Evolutionary conservation across 23 red algal genomes (phyloP), one percentile per base, ranked within the genome.

Genomic region (Rhodosorus marinus): DNA sequence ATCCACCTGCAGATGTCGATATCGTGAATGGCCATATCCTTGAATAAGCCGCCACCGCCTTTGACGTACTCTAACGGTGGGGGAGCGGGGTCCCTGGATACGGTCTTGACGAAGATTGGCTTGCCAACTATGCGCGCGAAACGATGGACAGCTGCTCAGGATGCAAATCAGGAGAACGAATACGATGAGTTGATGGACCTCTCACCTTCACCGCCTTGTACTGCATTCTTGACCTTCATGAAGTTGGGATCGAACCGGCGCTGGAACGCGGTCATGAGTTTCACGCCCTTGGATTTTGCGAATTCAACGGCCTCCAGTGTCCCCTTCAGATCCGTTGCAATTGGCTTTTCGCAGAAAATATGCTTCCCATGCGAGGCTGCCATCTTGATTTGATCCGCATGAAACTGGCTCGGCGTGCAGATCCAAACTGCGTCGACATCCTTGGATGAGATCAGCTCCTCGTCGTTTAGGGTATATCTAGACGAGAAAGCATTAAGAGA

Each of bases 1-100:
- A 81, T 69, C 51, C 83, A 94, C 24, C 87, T 52, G 11, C 77
- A 77, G 17, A 79, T 59, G 61, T 94, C 87, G 64, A 94, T 84
- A 64, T 94, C 87, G 61, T 94, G 87, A 59, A 81, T 94, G 52
- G 81, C 81, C 76, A 82, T 81, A 34, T 94, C 87, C 22, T 83
- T 74, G 40, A 69, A 69, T 33, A 82, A 66, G 24, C 87, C 87
- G 21, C 87, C 87, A 24, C 77, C 83, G 19, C 66, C 80, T 11
- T 68, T 57, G 5, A 94, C 35, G 62, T 94, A 94, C 24, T 94
- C 87, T 8, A 81, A 71, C 17, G 87, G 87, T 54, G 87, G 87
- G 4, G 87, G 87, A 6, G 87, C 87, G 24, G 87, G 87, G 61
- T 94, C 87, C 14, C 87, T 54, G 28, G 71, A 80, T 20, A 73